Conservation (phyloP, 495 filamentous ascomycete genomes). For the Penicilliopsis zonata region DNA sequence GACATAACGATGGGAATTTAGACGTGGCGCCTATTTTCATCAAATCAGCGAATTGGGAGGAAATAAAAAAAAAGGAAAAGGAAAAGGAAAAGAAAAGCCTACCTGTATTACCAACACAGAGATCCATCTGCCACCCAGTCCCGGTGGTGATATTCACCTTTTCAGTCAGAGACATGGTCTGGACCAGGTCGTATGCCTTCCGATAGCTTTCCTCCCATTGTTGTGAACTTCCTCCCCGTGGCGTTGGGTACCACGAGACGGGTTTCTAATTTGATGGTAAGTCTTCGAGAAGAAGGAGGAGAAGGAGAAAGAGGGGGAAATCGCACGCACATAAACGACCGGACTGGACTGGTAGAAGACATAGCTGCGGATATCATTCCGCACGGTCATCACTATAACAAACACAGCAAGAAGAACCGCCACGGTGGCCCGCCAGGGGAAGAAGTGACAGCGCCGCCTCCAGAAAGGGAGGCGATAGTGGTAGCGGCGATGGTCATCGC, state of each 20-base stretch:
- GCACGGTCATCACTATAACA: conserved; percentile 5
- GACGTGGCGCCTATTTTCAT: too few species aligned
- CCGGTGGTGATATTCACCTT: conserved; percentile 95
- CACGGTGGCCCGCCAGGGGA: too few species aligned
- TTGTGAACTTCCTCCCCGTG: conserved; percentile 61
- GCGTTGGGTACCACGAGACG: conserved; percentile 77
- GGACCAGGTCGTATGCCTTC: conserved; percentile 70
- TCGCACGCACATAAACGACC: conserved; percentile 11
- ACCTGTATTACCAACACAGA: conserved; percentile 83
- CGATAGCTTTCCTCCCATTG: conserved; percentile 69
- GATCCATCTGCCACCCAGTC: conserved; percentile 80
- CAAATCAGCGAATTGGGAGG: too few species aligned
- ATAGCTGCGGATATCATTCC: conserved; percentile 5
- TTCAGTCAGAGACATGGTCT: conserved; percentile 73
- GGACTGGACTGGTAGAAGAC: not conserved
- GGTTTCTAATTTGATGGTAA: conserved; percentile 9
- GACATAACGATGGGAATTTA: conserved; percentile 72
- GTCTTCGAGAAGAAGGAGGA: not conserved
- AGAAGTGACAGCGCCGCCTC: too few species aligned
- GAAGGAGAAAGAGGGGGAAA: not conserved
- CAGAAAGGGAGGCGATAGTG: too few species aligned
- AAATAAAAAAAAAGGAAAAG: too few species aligned
- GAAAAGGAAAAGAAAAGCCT: too few species aligned
- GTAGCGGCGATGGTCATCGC: too few species aligned
- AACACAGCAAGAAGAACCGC: conserved; percentile 4